Evolutionary conservation across 192 early-diverging fungal genomes (phyloP).

Genomic region (Coemansia sp.): DNA sequence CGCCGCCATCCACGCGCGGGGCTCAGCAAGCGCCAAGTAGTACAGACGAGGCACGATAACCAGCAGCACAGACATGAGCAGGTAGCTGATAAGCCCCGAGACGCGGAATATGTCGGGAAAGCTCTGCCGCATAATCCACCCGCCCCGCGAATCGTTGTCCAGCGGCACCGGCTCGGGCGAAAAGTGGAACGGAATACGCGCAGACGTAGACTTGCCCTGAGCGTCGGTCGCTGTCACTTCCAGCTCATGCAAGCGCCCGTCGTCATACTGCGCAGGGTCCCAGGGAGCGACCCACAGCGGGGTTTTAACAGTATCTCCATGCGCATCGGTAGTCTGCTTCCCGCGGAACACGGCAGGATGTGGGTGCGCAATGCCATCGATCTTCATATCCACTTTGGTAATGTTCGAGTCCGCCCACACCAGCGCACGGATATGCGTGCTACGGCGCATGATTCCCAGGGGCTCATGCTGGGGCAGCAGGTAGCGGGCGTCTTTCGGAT

Average conservation of each 20-base stretch:
- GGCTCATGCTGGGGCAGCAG: slow-evolving; percentile 72
- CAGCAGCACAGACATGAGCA: slow-evolving; percentile 48
- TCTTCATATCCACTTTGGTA: slow-evolving; percentile 37
- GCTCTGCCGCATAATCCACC: slow-evolving; percentile 68
- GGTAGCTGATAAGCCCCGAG: slow-evolving; percentile 24
- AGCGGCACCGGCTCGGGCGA: slow-evolving; percentile 59
- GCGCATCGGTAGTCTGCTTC: slow-evolving; percentile 27
- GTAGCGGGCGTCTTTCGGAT: slow-evolving; percentile 84
- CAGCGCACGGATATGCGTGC: slow-evolving; percentile 74
- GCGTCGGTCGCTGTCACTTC: slow-evolving; percentile 62
- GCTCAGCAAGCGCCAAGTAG: slow-evolving; percentile 1
- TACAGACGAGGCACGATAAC: slow-evolving; percentile 27
- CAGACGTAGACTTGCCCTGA: slow-evolving; percentile 51
- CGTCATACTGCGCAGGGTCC: slow-evolving; percentile 68
- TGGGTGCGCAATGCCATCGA: slow-evolving; percentile 56
- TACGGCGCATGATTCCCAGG: slow-evolving; percentile 56
- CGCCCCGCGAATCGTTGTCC: slow-evolving; percentile 62
- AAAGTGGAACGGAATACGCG: slow-evolving; percentile 63
- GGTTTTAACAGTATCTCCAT: slow-evolving; percentile 30
- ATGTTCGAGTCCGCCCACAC: slow-evolving; percentile 61
- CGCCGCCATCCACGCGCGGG: slow-evolving; percentile 13
- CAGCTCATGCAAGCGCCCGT: slow-evolving; percentile 63
- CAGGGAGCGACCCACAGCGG: slow-evolving; percentile 76
- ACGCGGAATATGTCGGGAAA: slow-evolving; percentile 58
- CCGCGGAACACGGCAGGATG: slow-evolving; percentile 53